These are phyloP conservation scores for Lactarius sanguifluus DNA, from an alignment of 768 basidiomycete genomes.

Conservation along the genomic window DNA sequence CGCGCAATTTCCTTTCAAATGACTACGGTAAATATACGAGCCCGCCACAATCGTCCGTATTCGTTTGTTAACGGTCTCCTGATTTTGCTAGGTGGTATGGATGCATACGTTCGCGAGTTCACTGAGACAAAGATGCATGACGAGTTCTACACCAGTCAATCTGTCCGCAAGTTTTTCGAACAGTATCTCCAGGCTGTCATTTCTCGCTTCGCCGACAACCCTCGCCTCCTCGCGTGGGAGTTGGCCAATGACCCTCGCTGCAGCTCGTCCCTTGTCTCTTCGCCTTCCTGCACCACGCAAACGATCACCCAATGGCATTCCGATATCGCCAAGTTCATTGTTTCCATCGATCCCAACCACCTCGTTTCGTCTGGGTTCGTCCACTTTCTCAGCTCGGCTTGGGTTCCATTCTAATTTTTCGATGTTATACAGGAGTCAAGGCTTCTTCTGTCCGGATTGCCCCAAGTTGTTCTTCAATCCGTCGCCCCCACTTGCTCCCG, in stretches of 20 bases:
- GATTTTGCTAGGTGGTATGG: slow-evolving; percentile 40
- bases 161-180: slow-evolving; percentile 31
- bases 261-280: slow-evolving; percentile 16
- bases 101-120: slow-evolving; percentile 39
- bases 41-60: neutral
- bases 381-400: neutral
- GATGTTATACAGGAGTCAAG: slow-evolving; percentile 28
- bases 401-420: neutral
- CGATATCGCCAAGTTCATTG: slow-evolving; percentile 33
- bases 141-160: slow-evolving; percentile 40
- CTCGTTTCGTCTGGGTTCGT: slow-evolving; percentile 38
- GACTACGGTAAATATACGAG: slow-evolving; percentile 32
- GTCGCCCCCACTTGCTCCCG: slow-evolving; percentile 14
- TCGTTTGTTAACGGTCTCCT: neutral
- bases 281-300: slow-evolving; percentile 33
- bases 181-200: slow-evolving; percentile 20
- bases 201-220: slow-evolving; percentile 21
- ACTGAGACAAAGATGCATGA: slow-evolving; percentile 37
- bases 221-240: slow-evolving; percentile 28
- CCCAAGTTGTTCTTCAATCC: slow-evolving; percentile 34
- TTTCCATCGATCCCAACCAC: slow-evolving; percentile 38
- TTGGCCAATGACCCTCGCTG: slow-evolving; percentile 31
- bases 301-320: slow-evolving; percentile 37
- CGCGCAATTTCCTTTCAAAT: slow-evolving; percentile 36
- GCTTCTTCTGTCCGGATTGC: slow-evolving; percentile 39